Evolutionary conservation across 768 basidiomycete species (phyloP).

Genomic region (Naganishia kalamii): DNA sequence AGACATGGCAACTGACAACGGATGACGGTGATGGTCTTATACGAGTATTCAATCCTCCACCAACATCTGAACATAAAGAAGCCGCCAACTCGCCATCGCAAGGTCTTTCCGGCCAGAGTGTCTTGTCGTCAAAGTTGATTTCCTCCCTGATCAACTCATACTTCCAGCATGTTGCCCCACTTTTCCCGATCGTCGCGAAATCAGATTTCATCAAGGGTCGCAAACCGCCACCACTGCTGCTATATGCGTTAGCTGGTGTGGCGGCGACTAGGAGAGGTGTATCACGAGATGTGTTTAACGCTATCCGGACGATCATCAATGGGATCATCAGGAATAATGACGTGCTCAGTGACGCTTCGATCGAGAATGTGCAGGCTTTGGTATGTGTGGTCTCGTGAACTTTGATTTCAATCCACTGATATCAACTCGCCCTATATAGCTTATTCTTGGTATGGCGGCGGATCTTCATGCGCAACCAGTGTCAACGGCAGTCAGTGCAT

Average conservation of each 20-base stretch:
- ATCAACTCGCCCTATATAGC: slow-evolving; percentile 26
- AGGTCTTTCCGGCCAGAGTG: slow-evolving; percentile 20
- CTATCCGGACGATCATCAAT: slow-evolving; percentile 80
- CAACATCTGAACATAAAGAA: slow-evolving; percentile 10
- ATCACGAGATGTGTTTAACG: slow-evolving; percentile 79
- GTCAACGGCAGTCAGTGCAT: slow-evolving; percentile 72
- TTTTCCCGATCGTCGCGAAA: slow-evolving; percentile 80
- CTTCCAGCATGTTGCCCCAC: slow-evolving; percentile 77
- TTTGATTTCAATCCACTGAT: not conserved
- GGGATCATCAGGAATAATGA: slow-evolving; percentile 80
- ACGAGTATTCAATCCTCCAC: slow-evolving; percentile 42
- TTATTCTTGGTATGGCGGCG: slow-evolving; percentile 78
- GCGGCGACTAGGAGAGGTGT: slow-evolving; percentile 75
- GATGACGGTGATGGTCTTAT: slow-evolving; percentile 82
- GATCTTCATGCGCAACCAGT: slow-evolving; percentile 88
- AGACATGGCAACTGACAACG: slow-evolving; percentile 71
- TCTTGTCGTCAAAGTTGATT: slow-evolving; percentile 38
- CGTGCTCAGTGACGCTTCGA: slow-evolving; percentile 75
- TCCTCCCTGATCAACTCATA: slow-evolving; percentile 76
- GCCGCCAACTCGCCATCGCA: slow-evolving; percentile 24
- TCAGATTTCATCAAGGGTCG: slow-evolving; percentile 76
- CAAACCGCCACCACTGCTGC: slow-evolving; percentile 67
- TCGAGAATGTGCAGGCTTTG: slow-evolving; percentile 80
- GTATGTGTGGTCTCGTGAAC: slow-evolving; percentile 28
- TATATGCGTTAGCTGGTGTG: slow-evolving; percentile 91